These are phyloP conservation scores for Pulicaria dysenterica DNA, from an alignment of 129 eudicot genomes.

Conservation along the genomic window DNA sequence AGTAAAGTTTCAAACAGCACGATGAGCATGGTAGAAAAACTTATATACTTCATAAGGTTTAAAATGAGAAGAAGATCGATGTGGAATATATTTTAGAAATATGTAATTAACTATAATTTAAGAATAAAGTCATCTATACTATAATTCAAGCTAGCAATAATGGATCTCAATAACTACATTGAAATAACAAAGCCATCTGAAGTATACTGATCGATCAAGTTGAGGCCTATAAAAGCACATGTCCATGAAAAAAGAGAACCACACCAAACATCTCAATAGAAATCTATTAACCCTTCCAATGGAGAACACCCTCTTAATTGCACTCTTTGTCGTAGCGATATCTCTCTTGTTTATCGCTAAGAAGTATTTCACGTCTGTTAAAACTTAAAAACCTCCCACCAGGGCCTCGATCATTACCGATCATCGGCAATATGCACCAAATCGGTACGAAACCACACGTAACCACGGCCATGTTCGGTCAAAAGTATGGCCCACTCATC, in stretches of 20 bases:
- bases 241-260: neutral
- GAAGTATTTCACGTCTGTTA: neutral
- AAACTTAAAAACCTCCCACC: constrained; percentile 37
- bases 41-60: no score
- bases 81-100: no score
- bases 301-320: neutral
- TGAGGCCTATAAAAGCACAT: no score
- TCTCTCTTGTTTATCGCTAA: neutral
- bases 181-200: no score
- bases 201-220: no score
- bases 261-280: neutral
- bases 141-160: no score
- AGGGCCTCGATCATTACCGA: constrained; percentile 37
- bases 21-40: no score
- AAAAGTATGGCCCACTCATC: constrained; percentile 34
- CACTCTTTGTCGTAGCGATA: neutral
- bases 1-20: no score
- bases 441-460: constrained; percentile 30
- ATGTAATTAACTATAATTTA: no score
- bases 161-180: no score
- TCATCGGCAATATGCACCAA: constrained; percentile 39
- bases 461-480: constrained; percentile 16
- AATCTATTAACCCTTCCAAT: neutral
- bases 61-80: no score
- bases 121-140: no score